Evolutionary conservation across 176 grass and related monocot species (phyloP), one percentile per base, ranked within the genome.

Genomic region (Oryza glumipatula): DNA sequence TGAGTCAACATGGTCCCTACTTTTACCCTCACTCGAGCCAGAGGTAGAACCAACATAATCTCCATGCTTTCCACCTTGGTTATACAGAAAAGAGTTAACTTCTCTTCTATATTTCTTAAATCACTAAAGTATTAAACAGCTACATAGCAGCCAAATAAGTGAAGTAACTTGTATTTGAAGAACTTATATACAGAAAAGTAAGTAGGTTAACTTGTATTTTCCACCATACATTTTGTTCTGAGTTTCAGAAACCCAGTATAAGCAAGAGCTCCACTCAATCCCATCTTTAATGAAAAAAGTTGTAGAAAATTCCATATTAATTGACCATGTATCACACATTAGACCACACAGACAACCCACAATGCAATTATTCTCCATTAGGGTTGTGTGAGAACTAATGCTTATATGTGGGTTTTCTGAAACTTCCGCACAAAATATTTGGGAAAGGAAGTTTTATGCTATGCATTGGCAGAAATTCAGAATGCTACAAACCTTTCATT

Each of bases 41-140:
- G 56, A 81, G 19, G 80, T 77, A 77, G 78, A 72, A 23, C 81
- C 70, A 90, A 82, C 41, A 88, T 84, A 71, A 46, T 70, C 7
- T 72, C 76, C 80, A 70, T 11, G 70, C 33, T 47, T 87, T 75
- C 80, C 69, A 84, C 85, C 80, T 91, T 88, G 9, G 60, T 68
- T 73, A 36, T 72, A 80, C 15, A 80, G 84, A 70, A 54, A 84
- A 72, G 45, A 83, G 67, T 91, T 30, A 74, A 6, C 15, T 10
- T 77, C 41, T 66, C 7, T 60, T 45, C 30, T 45, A 3, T 70
- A 19, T 54, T 68, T 26, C 17, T 76, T 70, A 80, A 82, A 94
- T 19, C 4, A 80, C 72, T 70, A 73, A 83, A 94, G 7, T 7
- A 80, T 72, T 64, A 89, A 80, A 61, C 54, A 70, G 14, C 6